Conservation (phyloP, 805 yeast species). For the Yamadazyma philogaea region DNA sequence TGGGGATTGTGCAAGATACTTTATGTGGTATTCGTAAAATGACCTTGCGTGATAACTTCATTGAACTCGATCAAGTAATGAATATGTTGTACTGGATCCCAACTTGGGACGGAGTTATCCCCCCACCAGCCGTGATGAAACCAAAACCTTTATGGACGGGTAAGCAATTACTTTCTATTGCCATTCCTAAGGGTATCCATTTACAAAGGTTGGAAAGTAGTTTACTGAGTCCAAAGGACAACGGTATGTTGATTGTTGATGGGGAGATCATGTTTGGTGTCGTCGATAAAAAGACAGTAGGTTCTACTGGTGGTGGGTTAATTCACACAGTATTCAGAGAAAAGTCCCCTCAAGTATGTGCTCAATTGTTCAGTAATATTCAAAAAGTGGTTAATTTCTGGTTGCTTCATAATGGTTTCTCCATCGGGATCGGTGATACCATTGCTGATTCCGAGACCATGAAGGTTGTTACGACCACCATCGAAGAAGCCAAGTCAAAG, state of each 20-base stretch:
- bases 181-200: constrained; percentile 94
- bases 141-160: constrained; percentile 99
- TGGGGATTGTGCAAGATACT: constrained; percentile 99
- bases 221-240: constrained; percentile 79
- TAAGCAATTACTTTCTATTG: constrained; percentile 87
- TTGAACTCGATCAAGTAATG: constrained; percentile 93
- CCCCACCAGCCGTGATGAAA: constrained; percentile 88
- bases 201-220: constrained; percentile 90
- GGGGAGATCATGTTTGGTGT: constrained; percentile 98
- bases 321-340: constrained; percentile 97
- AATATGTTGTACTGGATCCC: constrained; percentile 98
- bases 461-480: constrained; percentile 89
- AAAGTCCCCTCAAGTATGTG: constrained; percentile 89
- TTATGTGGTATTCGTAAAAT: constrained; percentile 95
- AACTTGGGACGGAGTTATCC: constrained; percentile 97
- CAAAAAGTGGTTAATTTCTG: constrained; percentile 96
- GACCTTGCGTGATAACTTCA: constrained; percentile 85
- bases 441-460: constrained; percentile 97
- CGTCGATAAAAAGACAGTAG: constrained; percentile 96
- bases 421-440: constrained; percentile 99
- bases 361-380: constrained; percentile 83
- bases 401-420: constrained; percentile 95
- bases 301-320: constrained; percentile 97
- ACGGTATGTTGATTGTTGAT: constrained; percentile 92
- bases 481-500: constrained; percentile 86